Percentiles rank a stretch among this genome's conserved stretches.
These are phyloP conservation scores for Pythium apleroticum DNA, from an alignment of 352 stramenopile genomes.

Conservation along the genomic window DNA sequence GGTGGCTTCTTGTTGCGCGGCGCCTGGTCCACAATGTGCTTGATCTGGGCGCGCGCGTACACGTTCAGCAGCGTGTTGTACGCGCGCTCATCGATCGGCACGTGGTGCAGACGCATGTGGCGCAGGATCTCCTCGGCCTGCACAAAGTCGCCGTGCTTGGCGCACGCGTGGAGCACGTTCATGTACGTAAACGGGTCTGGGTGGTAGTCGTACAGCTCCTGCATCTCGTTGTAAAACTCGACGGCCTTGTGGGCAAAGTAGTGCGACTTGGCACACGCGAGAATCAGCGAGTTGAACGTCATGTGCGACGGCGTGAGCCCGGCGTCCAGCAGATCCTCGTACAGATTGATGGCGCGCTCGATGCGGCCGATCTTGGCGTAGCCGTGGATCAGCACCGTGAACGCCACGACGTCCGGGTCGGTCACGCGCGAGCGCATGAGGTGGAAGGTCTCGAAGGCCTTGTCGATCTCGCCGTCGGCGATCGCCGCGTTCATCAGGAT, in stretches of 20 bases:
- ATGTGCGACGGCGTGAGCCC: constrained; percentile 65
- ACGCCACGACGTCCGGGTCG: constrained; percentile 69
- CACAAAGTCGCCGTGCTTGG: constrained; percentile 75
- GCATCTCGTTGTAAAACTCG: constrained; percentile 87
- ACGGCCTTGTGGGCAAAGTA: constrained; percentile 84
- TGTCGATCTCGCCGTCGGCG: constrained; percentile 67
- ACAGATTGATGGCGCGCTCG: constrained; percentile 69
- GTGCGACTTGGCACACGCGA: constrained; percentile 80
- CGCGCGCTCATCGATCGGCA: constrained; percentile 64
- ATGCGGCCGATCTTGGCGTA: constrained; percentile 74
- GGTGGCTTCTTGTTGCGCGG: constrained; percentile 52
- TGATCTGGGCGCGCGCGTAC: constrained; percentile 75
- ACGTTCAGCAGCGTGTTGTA: constrained; percentile 81
- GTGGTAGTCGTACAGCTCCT: constrained; percentile 83
- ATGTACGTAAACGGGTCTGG: constrained; percentile 78
- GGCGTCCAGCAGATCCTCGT: constrained; percentile 74
- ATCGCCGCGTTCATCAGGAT: constrained; percentile 81
- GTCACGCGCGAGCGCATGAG: constrained; percentile 75
- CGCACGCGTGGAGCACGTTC: constrained; percentile 74
- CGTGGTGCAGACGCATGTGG: constrained; percentile 67
- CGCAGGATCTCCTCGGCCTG: constrained; percentile 73
- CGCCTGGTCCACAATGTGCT: constrained; percentile 61
- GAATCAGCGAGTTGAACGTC: constrained; percentile 81
- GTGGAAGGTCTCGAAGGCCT: constrained; percentile 85
- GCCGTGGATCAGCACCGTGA: constrained; percentile 72